Evolutionary conservation across 2,329 filamentous ascomycete genomes (phyloP).

Genomic region (Aspergillus sclerotialis): DNA sequence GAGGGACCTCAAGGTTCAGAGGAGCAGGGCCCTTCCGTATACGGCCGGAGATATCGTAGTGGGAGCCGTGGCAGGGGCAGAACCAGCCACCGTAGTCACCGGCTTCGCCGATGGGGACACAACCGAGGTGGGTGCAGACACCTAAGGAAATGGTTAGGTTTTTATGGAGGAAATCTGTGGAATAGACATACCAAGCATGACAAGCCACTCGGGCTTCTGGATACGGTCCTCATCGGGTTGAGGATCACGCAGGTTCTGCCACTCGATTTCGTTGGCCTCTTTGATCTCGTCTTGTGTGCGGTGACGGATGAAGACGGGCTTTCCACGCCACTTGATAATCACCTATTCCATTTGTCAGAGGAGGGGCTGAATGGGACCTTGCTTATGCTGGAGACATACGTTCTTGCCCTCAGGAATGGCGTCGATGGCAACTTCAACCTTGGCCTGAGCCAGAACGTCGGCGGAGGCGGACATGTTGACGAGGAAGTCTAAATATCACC

Average conservation of each 20-base stretch:
- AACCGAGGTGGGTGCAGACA: constrained; percentile 98
- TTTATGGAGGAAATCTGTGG: neutral
- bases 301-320: constrained; percentile 99
- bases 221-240: constrained; percentile 87
- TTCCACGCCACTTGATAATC: constrained; percentile 99
- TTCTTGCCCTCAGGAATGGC: constrained; percentile 99
- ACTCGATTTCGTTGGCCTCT: constrained; percentile 83
- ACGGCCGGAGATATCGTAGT: constrained; percentile 99
- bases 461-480: constrained; percentile 99
- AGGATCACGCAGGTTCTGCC: constrained; percentile 80
- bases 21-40: constrained; percentile 96
- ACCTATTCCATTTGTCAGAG: constrained; percentile 59
- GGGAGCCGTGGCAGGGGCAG: constrained; percentile 99
- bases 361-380: no score
- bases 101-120: constrained; percentile 97
- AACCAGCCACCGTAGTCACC: constrained; percentile 99
- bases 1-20: constrained; percentile 91
- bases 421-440: constrained; percentile 93
- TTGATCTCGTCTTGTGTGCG: constrained; percentile 88
- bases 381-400: constrained; percentile 62
- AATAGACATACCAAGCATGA: constrained; percentile 76
- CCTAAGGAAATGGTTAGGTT: constrained; percentile 43
- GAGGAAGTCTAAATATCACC: constrained; percentile 70
- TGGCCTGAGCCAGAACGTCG: constrained; percentile 97
- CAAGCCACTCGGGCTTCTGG: constrained; percentile 96